Evolutionary conservation across 2,329 filamentous ascomycete genomes (phyloP), one percentile per base, ranked within the genome.

Genomic region (Tolypocladium pustulatum): DNA sequence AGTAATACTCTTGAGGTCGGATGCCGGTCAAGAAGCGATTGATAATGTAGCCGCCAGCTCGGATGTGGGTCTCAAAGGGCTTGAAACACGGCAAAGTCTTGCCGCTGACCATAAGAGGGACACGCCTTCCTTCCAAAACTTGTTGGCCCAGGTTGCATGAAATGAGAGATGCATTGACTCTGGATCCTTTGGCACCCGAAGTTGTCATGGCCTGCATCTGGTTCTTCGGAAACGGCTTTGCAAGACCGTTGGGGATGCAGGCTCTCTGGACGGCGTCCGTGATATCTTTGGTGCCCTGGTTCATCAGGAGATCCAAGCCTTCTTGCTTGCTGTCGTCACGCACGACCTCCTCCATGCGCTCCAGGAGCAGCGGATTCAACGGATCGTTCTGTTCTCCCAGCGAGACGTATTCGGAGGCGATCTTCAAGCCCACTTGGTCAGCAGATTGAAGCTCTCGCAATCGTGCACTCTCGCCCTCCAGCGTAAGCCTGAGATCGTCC

Each of bases 131-230:
- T 80, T 99, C 94, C 66, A 99, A 75, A 76, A 96, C 91, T 71
- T 99, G 94, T 70, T 99, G 94, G 56, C 94, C 94, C 46, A 99
- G 82, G 69, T 99, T 97, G 73, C 93, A 97, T 32, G 93, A 97
- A 72, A 99, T 99, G 61, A 97, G 84, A 68, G 96, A 97, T 56
- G 94, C 94, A 71, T 99, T 99, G 73, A 99, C 94, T 67, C 84
- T 79, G 58, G 85, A 89, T 70, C 94, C 94, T 76, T 99, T 99
- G 56, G 94, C 94, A 72, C 94, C 94, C 59, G 94, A 97, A 17
- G 88, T 89, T 27, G 94, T 99, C 94, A 99, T 99, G 64, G 90
- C 86, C 78, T 99, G 94, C 93, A 99, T 99, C 75, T 97, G 93
- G 69, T 99, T 99, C 69, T 88, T 88, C 1, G 94, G 94, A 73